Evolutionary conservation across 2,329 filamentous ascomycete species (phyloP), one percentile per base, ranked within the genome.

Genomic region (Aspergillus carbonarius): DNA sequence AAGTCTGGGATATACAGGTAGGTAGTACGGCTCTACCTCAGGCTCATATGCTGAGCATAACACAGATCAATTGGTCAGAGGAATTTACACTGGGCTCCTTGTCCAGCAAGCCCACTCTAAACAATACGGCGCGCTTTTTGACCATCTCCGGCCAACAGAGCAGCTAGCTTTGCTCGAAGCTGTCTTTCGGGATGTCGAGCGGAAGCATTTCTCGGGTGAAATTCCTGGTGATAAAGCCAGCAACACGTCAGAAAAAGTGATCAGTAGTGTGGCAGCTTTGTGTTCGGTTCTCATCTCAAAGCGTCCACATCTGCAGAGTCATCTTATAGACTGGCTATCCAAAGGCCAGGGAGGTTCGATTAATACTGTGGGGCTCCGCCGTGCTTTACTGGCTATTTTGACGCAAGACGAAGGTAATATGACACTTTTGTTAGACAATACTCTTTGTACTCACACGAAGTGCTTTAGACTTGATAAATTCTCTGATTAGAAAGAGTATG

Each of bases 1-100:
- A 59, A 87, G 83, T 30, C 73, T 96, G 30, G 91, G 91, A 2
- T 91, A 95, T 74, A 79, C 82, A 54, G 88, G 91, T 90, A 79
- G 70, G 37, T 30, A 40, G 18, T 12, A 51, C 18, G 2, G 13
- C 2, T 10, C 6, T 46, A 1, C 10, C n/a, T 47, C n/a, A 17
- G 9, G 10, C 46, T 10, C 25, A 13, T 25, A 42, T 54, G 37
- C 63, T 71, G 59, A 70, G 37, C 32, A 27, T 44, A 2, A 50
- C 2, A 1, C 63, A 81, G 79, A 78, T 60, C 67, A 74, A 7
- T 47, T 81, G 20, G 68, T 78, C 1, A 70, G 68, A 20, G 71
- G 77, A 37, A 61, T 80, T n/a, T 80, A 77, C 49, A 63, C 62
- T 4, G 66, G 64, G 12, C 62, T 81, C 3, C 63, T 79, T 20